Evolutionary conservation across 768 basidiomycete genomes (phyloP).

Genomic region (Multifurca ochricompacta): DNA sequence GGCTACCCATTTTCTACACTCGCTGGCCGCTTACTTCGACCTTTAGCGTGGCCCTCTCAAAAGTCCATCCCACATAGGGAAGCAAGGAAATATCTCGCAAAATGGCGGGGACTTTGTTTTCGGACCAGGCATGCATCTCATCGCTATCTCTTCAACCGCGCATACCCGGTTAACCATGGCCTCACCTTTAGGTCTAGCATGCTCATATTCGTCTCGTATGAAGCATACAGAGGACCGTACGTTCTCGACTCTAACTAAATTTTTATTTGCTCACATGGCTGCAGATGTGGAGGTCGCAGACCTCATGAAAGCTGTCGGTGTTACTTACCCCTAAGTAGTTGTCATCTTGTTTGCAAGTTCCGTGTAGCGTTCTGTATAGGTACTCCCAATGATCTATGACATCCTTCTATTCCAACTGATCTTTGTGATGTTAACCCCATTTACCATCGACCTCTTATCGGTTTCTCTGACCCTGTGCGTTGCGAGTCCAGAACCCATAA

Average conservation of each 20-base stretch:
- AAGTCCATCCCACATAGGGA: constrained; percentile 13
- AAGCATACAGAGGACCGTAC: constrained; percentile 19
- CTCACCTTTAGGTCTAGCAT: constrained; percentile 2
- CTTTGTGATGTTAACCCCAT: no score
- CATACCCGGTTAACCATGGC: not conserved
- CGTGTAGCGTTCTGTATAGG: no score
- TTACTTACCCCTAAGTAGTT: constrained; percentile 9
- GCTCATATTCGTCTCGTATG: constrained; percentile 16
- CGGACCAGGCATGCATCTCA: constrained; percentile 10
- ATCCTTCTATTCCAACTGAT: no score
- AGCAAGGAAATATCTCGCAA: constrained; percentile 18
- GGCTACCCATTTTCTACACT: not conserved
- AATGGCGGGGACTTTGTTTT: constrained; percentile 19
- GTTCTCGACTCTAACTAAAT: not conserved
- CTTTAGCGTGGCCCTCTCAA: constrained; percentile 17
- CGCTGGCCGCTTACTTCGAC: not conserved
- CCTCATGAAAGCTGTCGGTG: constrained; percentile 16
- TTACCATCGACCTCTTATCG: no score
- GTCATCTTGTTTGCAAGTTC: not conserved
- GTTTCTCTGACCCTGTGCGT: no score
- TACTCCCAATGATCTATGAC: no score
- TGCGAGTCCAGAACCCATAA: no score
- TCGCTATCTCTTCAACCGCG: no score
- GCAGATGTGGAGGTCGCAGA: constrained; percentile 17
- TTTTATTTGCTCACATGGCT: not conserved